These are phyloP conservation scores for Paramecium tetraurelia DNA, from an alignment of 73 alveolate species.

Conservation along the genomic window DNA sequence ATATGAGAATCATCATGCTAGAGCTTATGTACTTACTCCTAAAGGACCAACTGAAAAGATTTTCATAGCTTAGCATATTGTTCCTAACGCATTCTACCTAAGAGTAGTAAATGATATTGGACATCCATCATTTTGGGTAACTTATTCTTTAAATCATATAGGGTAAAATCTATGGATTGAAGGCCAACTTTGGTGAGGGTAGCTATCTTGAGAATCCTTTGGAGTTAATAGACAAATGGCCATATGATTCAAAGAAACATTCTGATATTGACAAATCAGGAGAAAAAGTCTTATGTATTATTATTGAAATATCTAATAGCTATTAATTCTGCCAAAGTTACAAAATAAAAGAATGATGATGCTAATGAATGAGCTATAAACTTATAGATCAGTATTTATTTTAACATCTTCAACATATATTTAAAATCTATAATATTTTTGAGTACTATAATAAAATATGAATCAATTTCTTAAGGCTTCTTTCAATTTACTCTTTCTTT, in stretches of 20 bases:
- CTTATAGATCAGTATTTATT: background rate
- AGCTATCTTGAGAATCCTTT: constrained; percentile 27
- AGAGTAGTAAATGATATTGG: background rate
- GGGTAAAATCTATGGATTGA: constrained; percentile 41
- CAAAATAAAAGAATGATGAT: background rate
- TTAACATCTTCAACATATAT: background rate
- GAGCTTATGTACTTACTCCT: background rate
- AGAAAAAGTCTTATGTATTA: constrained; percentile 6
- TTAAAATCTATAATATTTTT: background rate
- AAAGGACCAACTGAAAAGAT: background rate
- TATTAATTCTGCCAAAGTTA: constrained; percentile 13
- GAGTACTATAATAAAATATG: background rate
- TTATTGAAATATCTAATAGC: background rate
- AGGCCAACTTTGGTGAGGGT: constrained; percentile 15
- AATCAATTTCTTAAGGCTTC: background rate
- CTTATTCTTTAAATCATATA: background rate
- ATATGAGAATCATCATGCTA: background rate
- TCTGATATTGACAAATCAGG: background rate
- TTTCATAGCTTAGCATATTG: background rate
- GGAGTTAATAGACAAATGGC: constrained; percentile 39
- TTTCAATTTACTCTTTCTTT: background rate
- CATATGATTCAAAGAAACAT: constrained; percentile 5
- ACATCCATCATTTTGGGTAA: background rate
- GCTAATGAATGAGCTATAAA: background rate
- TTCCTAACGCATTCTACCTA: constrained; percentile 6